A percentile compares a stretch with the other conserved stretches of the same genome.
Conservation (phyloP, 1,284 basidiomycete species). For the Nidula niveotomentosa region DNA sequence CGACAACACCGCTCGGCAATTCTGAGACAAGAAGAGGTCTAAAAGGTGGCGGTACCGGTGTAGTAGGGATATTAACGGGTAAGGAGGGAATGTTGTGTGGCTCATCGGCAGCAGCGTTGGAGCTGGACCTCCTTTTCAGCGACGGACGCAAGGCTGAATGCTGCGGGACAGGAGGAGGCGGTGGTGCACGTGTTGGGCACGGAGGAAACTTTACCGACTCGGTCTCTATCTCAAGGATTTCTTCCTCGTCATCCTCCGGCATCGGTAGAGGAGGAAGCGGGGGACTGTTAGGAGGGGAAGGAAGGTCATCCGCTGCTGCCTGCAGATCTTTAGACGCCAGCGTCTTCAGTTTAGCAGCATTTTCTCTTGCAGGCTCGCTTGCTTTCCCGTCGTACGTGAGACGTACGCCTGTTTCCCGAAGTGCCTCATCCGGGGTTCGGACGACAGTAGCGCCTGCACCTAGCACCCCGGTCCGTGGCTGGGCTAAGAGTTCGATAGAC, state of each 20-base stretch:
- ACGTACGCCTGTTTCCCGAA: slow-evolving; percentile 42
- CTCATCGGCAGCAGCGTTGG: slow-evolving; percentile 34
- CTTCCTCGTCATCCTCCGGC: slow-evolving; percentile 25
- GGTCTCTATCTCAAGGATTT: slow-evolving; percentile 21
- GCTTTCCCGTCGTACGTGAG: slow-evolving; percentile 24
- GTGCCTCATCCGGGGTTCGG: slow-evolving; percentile 73
- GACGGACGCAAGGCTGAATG: slow-evolving; percentile 36
- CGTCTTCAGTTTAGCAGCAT: slow-evolving; percentile 2
- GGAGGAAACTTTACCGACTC: slow-evolving; percentile 26
- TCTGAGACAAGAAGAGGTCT: slow-evolving; percentile 63
- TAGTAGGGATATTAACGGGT: slow-evolving; percentile 31
- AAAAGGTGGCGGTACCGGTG: slow-evolving; percentile 48
- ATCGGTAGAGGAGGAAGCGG: slow-evolving; percentile 54
- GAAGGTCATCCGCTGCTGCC: slow-evolving; percentile 13
- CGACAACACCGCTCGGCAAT: slow-evolving; percentile 42
- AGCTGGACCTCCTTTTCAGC: slow-evolving; percentile 32
- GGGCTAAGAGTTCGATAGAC: slow-evolving; percentile 42
- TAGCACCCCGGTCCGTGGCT: slow-evolving; percentile 46
- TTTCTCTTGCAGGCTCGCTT: slow-evolving; percentile 17
- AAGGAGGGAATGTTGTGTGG: slow-evolving; percentile 37
- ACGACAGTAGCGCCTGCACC: slow-evolving; percentile 72
- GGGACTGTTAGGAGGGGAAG: slow-evolving; percentile 42
- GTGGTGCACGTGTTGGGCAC: slow-evolving; percentile 36
- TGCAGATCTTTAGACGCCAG: slow-evolving; percentile 3
- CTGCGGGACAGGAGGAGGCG: slow-evolving; percentile 19